A percentile compares a stretch with the other conserved stretches of the same genome.
These are phyloP conservation scores for Scheffersomyces amazonensis DNA, from an alignment of 805 yeast species.

Conservation along the genomic window DNA sequence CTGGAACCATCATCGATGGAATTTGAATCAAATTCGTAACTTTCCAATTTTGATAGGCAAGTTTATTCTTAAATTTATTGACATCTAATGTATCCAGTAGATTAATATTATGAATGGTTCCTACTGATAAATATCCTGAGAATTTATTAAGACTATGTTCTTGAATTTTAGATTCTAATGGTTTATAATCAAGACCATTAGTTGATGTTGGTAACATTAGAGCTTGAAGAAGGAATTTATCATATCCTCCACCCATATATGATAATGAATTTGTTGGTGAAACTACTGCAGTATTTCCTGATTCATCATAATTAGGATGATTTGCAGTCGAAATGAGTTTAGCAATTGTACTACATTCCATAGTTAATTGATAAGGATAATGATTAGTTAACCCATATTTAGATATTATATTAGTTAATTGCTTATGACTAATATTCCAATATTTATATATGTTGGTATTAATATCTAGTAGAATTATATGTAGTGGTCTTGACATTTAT, in stretches of 20 bases:
- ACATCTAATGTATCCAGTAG: slow-evolving; percentile 5
- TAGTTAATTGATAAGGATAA: slow-evolving; percentile 2
- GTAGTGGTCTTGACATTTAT: slow-evolving; percentile 1
- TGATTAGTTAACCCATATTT: neutral
- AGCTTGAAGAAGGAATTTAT: slow-evolving; percentile 15
- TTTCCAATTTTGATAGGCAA: slow-evolving; percentile 7
- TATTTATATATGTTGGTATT: slow-evolving; percentile 5
- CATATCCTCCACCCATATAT: slow-evolving; percentile 29
- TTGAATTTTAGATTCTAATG: slow-evolving; percentile 15
- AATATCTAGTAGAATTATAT: slow-evolving; percentile 5
- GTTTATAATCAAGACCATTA: slow-evolving; percentile 5
- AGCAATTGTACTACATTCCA: slow-evolving; percentile 4
- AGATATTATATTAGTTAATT: neutral
- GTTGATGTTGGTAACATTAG: slow-evolving; percentile 6
- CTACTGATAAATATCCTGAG: slow-evolving; percentile 17
- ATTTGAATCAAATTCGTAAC: slow-evolving; percentile 7
- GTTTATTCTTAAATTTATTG: slow-evolving; percentile 5
- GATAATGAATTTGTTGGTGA: slow-evolving; percentile 23
- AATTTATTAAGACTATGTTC: slow-evolving; percentile 8
- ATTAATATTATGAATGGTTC: slow-evolving; percentile 10
- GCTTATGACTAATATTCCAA: slow-evolving; percentile 4
- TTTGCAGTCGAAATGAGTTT: neutral
- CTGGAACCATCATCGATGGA: slow-evolving; percentile 27
- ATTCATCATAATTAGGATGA: neutral
- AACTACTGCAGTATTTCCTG: slow-evolving; percentile 11